Conservation (phyloP, 495 filamentous ascomycete species). For the Hypoxylon lienhwacheense region DNA sequence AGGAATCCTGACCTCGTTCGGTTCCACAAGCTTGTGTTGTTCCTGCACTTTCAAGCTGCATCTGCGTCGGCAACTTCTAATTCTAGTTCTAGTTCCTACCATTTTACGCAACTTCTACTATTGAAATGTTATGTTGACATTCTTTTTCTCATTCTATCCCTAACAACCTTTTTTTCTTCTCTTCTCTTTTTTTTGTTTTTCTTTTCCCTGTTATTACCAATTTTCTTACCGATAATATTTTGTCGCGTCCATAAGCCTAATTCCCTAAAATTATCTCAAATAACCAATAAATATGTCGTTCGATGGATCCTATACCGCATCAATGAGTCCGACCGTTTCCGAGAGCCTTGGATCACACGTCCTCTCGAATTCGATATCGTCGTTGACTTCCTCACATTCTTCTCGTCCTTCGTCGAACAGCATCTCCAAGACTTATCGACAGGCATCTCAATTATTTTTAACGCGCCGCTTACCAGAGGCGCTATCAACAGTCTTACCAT, state of each 20-base stretch:
- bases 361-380: constrained; percentile 52
- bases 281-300: constrained; percentile 42
- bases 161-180: too few relatives aligned
- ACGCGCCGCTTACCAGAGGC: constrained; percentile 91
- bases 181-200: constrained; percentile 4
- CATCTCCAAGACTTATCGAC: constrained; percentile 82
- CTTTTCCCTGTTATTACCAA: constrained; percentile 2
- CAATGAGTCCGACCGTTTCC: constrained; percentile 39
- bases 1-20: constrained; percentile 17
- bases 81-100: background rate
- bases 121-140: constrained; percentile 23
- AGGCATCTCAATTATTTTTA: constrained; percentile 86
- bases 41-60: constrained; percentile 22
- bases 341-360: constrained; percentile 40
- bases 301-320: constrained; percentile 44
- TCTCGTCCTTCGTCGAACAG: constrained; percentile 61
- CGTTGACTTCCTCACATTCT: constrained; percentile 48
- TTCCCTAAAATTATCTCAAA: constrained; percentile 15
- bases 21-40: constrained; percentile 37
- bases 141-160: constrained; percentile 6
- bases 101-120: background rate
- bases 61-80: too few relatives aligned
- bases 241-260: constrained; percentile 13
- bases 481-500: constrained; percentile 74
- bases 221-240: constrained; percentile 13